Evolutionary conservation across 805 yeast genomes (phyloP), one percentile per base, ranked within the genome.

Genomic region (Myxozyma neotropica): DNA sequence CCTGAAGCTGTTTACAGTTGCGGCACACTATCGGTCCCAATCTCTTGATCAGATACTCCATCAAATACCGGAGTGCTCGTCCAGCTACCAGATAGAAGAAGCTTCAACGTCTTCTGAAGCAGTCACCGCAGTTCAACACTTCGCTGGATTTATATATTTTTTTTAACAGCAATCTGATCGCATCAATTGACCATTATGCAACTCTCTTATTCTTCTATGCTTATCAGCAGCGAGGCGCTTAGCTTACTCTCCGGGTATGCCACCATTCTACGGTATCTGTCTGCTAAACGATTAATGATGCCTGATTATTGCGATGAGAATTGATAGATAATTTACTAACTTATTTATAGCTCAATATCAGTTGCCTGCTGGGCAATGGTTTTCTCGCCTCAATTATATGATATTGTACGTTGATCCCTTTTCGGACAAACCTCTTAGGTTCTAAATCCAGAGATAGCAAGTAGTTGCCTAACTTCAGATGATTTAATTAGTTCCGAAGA

Each of bases 341-440:
- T 38, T 7, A 38, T 38, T 17, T 7, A 15, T 90, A 55, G 88
- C 27, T 89, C 96, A 12, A 90, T 94, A 36, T 93, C 98, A 19
- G 83, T 93, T 48, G 96, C 97, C 15, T 94, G 97, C 73, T 93
- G 99, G 99, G 87, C 94, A 60, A 92, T 94, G 50, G 99, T 93
- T 17, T 93, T 94, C 78, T 95, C 96, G 39, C 98, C 98, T 10
- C 98, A 93, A 72, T 87, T 94, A 46, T 92, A 90, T 73, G 97
- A 94, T 71, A 93, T 92, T 72, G 76, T 73, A 65, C 39, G 75
- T 58, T 4, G 15, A 3, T 15, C 8, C 17, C 21, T 13, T 23
- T 23, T 21, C 31, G 5, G 24, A 10, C n/a, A 21, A 33, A 15
- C 8, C 38, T 36, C 7, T 44, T 17, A 15, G 26, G 19, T 31